Base-by-base conservation (phyloP, 345 rosid genomes). In the Lepidium didymum region DNA sequence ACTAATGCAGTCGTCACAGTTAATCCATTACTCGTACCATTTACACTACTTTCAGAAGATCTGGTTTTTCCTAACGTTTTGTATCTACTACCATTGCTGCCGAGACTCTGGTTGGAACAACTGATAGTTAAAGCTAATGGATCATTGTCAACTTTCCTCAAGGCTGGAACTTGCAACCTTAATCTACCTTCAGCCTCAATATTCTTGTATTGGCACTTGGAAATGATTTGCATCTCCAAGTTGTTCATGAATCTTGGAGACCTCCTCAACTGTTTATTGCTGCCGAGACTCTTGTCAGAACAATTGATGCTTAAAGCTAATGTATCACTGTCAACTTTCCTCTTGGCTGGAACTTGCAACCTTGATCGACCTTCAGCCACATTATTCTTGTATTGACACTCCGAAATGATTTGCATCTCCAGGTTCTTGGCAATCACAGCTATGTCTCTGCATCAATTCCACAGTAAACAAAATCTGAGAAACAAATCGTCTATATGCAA, bases 231-330 rank as follows among this genome's bases (percentile, higher is more conserved):
- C 41, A 44, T 38, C 65, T 78, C 75, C 57, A 70, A 52, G 62
- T 25, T 41, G 27, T n/a, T 60, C 6, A 35, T 35, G 50, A 71
- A 74, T 19, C 80, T 75, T 12, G 79, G 75, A 59, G 84, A 81
- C 66, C 56, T 75, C 74, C 78, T 81, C 37, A n/a, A 46, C 4
- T 18, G 55, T 62, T 50, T 56, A 37, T 55, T 52, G 19, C 59
- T 56, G 37, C 62, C 42, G 21, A 56, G 29, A 56, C 34, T 40
- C 34, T 64, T 58, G 23, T 57, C 18, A 46, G 44, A 64, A n/a
- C 8, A 7, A 56, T 38, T 21, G 52, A 38, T 31, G 51, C 53
- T 56, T 56, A 70, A 49, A 46, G 70, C 27, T 37, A 56, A 63
- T 27, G 43, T 13, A 72, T 36, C 73, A 53, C 46, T 56, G 10